A percentile compares a stretch with the other conserved stretches of the same genome.
Conservation (phyloP, 2,329 filamentous ascomycete species). For the Penicillium sp. region DNA sequence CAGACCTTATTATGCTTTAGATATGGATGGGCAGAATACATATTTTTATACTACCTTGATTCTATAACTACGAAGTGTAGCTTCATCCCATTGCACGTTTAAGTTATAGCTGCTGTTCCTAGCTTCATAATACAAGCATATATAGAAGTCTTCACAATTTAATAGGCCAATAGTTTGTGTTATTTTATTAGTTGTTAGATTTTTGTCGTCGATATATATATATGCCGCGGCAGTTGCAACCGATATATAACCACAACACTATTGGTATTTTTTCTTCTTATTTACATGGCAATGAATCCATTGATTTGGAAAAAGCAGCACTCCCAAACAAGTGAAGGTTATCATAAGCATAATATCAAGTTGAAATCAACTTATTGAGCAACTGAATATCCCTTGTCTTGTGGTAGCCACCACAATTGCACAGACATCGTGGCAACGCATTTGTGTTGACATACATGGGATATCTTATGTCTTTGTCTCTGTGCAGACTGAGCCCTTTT, state of each 20-base stretch:
- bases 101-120: background rate
- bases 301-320: too few species aligned
- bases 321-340: background rate
- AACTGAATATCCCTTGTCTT: too few species aligned
- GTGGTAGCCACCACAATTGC: too few species aligned
- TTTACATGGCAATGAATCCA: background rate
- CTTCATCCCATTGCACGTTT: background rate
- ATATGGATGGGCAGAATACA: background rate
- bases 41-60: background rate
- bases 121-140: too few species aligned
- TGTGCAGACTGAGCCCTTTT: too few species aligned
- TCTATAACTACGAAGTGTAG: background rate
- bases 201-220: background rate
- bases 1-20: too few species aligned
- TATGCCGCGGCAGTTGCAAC: background rate
- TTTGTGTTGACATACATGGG: too few species aligned
- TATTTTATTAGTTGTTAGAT: background rate
- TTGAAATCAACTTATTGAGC: background rate
- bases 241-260: background rate
- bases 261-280: too few species aligned
- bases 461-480: too few species aligned
- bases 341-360: background rate
- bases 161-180: too few species aligned
- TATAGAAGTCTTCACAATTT: too few species aligned
- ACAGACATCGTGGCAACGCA: too few species aligned